Percentiles rank a stretch among this genome's conserved stretches.
Conservation (phyloP, 345 rosid species). For the Syzygium aqueum region DNA sequence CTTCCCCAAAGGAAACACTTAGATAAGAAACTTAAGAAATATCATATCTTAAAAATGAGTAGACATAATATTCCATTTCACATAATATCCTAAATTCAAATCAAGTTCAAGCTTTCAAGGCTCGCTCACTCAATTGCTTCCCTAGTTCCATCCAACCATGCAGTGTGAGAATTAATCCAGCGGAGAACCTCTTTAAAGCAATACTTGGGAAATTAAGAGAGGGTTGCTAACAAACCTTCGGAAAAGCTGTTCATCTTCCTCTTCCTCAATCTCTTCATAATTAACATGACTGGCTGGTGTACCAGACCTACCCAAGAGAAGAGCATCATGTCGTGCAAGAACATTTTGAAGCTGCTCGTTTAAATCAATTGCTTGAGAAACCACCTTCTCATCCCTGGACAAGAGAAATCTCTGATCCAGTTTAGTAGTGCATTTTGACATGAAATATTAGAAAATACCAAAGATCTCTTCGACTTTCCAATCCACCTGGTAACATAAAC, state of each 20-base stretch:
- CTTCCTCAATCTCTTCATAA: conserved; percentile 59
- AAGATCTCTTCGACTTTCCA: not conserved
- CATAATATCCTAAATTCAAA: not conserved
- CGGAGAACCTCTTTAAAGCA: not conserved
- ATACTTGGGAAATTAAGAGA: not conserved
- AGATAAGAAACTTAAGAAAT: not conserved
- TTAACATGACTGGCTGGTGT: conserved; percentile 27
- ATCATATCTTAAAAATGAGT: not conserved
- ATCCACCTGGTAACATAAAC: not conserved
- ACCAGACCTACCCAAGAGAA: conserved; percentile 37
- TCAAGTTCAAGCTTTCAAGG: not conserved
- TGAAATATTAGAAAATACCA: not conserved
- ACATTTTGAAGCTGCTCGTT: conserved; percentile 86
- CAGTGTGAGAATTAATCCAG: not conserved
- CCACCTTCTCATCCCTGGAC: conserved; percentile 73
- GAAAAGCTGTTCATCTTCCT: conserved; percentile 82
- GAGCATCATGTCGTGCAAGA: conserved; percentile 69
- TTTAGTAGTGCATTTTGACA: not conserved
- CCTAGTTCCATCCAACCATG: not conserved
- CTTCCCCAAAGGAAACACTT: not conserved
- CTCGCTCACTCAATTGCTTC: not conserved
- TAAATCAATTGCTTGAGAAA: conserved; percentile 84
- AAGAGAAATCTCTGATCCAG: not conserved
- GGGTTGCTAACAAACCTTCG: conserved; percentile 45
- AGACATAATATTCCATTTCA: not conserved